Percentiles rank a stretch among this genome's conserved stretches.
phyloP scores from a whole-genome alignment of 2,329 filamentous ascomycete genomes.

The Raffaelea arxii region DNA sequence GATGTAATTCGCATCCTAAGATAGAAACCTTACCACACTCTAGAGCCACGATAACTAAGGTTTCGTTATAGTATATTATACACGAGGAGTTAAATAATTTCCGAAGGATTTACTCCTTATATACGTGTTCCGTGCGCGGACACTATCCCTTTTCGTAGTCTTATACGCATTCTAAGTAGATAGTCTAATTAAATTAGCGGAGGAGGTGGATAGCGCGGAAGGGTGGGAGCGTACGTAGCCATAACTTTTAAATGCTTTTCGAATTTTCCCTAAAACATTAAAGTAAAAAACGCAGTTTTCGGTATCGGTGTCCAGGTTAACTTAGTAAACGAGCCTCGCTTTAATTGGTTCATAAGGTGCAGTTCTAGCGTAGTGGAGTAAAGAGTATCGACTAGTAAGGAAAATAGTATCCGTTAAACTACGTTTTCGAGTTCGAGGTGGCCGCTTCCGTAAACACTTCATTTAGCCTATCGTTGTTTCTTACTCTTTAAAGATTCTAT shows the following conservation, averaged over 20 bases:
- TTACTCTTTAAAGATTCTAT: neutral
- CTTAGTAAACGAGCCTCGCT: neutral
- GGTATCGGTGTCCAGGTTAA: neutral
- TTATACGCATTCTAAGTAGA: neutral
- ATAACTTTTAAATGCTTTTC: neutral
- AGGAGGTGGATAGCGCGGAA: neutral
- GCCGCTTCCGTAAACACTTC: neutral
- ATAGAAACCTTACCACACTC: neutral
- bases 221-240: neutral
- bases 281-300: neutral
- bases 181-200: neutral
- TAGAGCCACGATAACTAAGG: neutral
- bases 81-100: neutral
- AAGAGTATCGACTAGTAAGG: neutral
- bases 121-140: neutral
- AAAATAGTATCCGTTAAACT: neutral
- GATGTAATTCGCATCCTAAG: neutral
- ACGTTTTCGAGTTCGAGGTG: neutral
- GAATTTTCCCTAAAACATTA: neutral
- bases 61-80: neutral
- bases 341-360: neutral
- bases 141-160: neutral
- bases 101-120: neutral
- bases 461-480: neutral
- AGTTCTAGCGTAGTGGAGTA: neutral